Percentiles rank a stretch among this genome's conserved stretches.
phyloP scores from a whole-genome alignment of 306 rosid species.

The Pueraria montana region DNA sequence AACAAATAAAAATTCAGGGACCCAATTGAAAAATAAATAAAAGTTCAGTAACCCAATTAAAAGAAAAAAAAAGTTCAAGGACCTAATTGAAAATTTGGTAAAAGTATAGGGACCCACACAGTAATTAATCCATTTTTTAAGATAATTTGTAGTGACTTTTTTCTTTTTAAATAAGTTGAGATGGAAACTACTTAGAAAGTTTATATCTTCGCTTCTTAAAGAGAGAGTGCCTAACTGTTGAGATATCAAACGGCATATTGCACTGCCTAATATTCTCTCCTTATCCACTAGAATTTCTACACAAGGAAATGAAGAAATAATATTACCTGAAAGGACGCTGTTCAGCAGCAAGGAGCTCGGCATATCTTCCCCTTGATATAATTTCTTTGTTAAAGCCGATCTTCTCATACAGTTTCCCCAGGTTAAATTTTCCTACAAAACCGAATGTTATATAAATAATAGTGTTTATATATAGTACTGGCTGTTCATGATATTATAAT shows the following conservation, averaged over 20 bases:
- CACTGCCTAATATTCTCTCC: constrained; percentile 12
- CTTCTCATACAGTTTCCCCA: constrained; percentile 91
- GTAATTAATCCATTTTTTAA: too few species aligned
- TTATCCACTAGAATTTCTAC: constrained; percentile 28
- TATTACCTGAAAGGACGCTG: constrained; percentile 88
- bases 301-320: constrained; percentile 23
- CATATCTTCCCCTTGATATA: constrained; percentile 92
- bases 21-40: too few species aligned
- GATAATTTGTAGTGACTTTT: background rate
- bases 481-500: constrained; percentile 27
- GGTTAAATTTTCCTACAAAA: constrained; percentile 79
- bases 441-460: background rate
- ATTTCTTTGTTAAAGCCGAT: constrained; percentile 93
- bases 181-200: background rate
- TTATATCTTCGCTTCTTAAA: constrained; percentile 12
- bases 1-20: too few species aligned
- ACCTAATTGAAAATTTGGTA: too few species aligned
- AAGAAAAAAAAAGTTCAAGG: too few species aligned
- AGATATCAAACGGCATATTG: constrained; percentile 42
- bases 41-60: too few species aligned
- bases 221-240: constrained; percentile 7
- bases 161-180: background rate
- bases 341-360: constrained; percentile 86
- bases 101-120: too few species aligned
- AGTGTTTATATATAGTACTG: background rate